A percentile compares a stretch with the other conserved stretches of the same genome.
Evolutionary conservation across 1,284 basidiomycete genomes (phyloP).

Genomic region (Acaromyces ingoldii): DNA sequence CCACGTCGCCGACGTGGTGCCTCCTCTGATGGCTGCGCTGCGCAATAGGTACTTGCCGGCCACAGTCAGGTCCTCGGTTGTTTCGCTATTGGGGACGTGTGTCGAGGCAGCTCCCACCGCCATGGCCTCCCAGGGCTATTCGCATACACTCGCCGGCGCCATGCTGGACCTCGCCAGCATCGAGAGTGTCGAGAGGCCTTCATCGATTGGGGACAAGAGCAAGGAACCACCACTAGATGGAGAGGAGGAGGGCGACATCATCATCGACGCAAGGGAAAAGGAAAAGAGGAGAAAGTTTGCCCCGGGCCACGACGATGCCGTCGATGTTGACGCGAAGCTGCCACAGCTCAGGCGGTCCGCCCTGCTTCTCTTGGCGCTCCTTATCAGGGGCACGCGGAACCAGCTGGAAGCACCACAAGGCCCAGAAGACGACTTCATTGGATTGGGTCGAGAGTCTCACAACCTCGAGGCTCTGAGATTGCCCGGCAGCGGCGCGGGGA

Average conservation of each 20-base stretch:
- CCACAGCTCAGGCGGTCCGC: constrained; percentile 43
- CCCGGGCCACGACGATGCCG: constrained; percentile 18
- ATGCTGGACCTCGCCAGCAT: constrained; percentile 36
- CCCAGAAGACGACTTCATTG: background rate
- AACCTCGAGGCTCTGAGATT: constrained; percentile 1
- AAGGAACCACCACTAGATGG: too few species aligned
- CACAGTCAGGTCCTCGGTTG: constrained; percentile 36
- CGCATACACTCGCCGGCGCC: constrained; percentile 18
- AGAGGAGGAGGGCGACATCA: background rate
- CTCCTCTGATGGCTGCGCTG: constrained; percentile 31
- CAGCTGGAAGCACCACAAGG: constrained; percentile 24
- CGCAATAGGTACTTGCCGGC: constrained; percentile 30
- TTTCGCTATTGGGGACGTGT: constrained; percentile 43
- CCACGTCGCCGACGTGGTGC: constrained; percentile 52
- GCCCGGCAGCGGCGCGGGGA: background rate
- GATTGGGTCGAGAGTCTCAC: background rate
- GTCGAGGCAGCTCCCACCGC: constrained; percentile 40
- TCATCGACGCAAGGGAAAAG: constrained; percentile 1
- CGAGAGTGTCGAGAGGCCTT: constrained; percentile 18
- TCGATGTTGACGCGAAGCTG: constrained; percentile 24
- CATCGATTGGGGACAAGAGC: too few species aligned
- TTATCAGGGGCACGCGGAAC: constrained; percentile 25
- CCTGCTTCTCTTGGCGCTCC: constrained; percentile 32
- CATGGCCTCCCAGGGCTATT: constrained; percentile 21
- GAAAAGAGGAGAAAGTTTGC: constrained; percentile 8